Evolutionary conservation across 306 rosid species (phyloP).

Genomic region (Fragaria vesca): DNA sequence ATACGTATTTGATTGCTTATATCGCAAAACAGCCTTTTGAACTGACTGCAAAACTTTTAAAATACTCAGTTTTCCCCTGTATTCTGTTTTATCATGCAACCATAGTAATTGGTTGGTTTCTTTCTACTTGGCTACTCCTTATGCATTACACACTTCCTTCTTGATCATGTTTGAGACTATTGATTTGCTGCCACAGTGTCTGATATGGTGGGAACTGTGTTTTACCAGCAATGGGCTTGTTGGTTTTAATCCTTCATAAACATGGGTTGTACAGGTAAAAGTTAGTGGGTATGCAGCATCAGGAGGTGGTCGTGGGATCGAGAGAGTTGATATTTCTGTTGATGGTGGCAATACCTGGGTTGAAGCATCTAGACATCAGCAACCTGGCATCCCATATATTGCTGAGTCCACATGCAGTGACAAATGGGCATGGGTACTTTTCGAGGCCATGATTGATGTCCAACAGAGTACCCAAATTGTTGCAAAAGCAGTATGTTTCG

Average conservation of each 20-base stretch:
- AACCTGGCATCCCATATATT: conserved; percentile 48
- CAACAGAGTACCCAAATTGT: conserved; percentile 57
- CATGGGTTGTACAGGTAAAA: conserved; percentile 49
- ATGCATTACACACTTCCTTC: not conserved
- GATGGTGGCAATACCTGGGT: conserved; percentile 88
- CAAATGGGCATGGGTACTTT: conserved; percentile 99
- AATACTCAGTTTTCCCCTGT: not conserved
- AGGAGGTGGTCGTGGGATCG: conserved; percentile 96
- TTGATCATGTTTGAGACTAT: not conserved
- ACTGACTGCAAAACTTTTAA: not conserved
- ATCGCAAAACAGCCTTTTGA: not conserved
- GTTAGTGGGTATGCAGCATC: conserved; percentile 83
- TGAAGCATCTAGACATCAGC: conserved; percentile 75
- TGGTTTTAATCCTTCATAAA: conserved; percentile 11
- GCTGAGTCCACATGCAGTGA: conserved; percentile 59
- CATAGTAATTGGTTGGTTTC: not conserved
- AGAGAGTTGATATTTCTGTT: conserved; percentile 84
- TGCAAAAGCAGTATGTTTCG: conserved; percentile 80
- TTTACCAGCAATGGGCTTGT: not conserved
- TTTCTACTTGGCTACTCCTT: conserved; percentile 1
- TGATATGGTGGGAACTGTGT: not conserved
- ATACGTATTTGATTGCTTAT: not conserved
- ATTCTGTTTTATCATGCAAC: conserved; percentile 1
- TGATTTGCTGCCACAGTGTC: not conserved
- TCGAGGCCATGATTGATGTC: conserved; percentile 61